Evolutionary conservation across 1,139 yeast genomes (phyloP).

Genomic region (Oligophagozyma castellii): DNA sequence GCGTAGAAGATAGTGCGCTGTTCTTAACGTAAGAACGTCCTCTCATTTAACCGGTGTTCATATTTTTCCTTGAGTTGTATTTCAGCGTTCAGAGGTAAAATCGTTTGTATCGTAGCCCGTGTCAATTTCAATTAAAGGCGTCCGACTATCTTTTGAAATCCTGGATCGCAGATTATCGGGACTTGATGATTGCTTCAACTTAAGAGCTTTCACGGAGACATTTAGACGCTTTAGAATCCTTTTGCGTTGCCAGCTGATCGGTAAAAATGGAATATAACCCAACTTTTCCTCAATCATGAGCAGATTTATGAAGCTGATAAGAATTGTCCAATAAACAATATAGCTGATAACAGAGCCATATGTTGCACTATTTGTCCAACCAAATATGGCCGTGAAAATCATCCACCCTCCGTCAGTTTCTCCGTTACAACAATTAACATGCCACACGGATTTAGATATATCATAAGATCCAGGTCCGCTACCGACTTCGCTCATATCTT

Average conservation of each 20-base stretch:
- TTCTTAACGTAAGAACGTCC: too few species aligned
- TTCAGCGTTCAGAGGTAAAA: constrained; percentile 2
- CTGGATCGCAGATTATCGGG: too few species aligned
- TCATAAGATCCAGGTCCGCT: constrained; percentile 93
- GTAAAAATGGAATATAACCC: constrained; percentile 48
- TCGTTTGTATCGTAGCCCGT: too few species aligned
- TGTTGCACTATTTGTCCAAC: constrained; percentile 94
- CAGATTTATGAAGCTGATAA: constrained; percentile 38
- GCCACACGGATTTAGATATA: constrained; percentile 72
- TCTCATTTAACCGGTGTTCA: too few species aligned
- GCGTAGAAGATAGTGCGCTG: too few species aligned
- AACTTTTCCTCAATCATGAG: constrained; percentile 47
- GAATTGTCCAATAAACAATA: constrained; percentile 57
- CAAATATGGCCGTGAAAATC: constrained; percentile 79
- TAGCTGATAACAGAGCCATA: constrained; percentile 81
- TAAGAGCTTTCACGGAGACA: constrained; percentile 18
- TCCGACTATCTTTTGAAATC: constrained; percentile 19
- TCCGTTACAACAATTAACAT: constrained; percentile 93
- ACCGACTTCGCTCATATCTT: constrained; percentile 82
- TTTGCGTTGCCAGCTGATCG: constrained; percentile 45
- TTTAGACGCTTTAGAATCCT: constrained; percentile 37
- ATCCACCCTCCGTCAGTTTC: constrained; percentile 87
- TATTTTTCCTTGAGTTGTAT: too few species aligned
- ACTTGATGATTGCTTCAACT: constrained; percentile 6
- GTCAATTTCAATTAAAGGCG: constrained; percentile 20